Base-by-base conservation (phyloP, 2,329 filamentous ascomycete genomes). In the Curvularia eragrostidis region DNA sequence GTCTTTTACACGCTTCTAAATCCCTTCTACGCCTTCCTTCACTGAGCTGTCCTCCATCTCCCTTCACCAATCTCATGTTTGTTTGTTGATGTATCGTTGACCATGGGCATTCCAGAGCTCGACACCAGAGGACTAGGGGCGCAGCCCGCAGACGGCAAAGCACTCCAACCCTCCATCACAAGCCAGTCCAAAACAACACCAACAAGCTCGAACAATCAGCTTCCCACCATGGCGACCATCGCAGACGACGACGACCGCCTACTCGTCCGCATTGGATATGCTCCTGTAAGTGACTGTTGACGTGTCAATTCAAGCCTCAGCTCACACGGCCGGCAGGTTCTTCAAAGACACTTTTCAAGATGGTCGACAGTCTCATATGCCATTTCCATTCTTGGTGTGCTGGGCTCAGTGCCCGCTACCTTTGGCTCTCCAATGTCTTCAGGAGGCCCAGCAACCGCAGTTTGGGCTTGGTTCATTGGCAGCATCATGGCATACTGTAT, bases 331-430 rank as follows among this genome's bases (percentile, higher is more conserved):
- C 12, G 9, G 6, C 42, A 88, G 86, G 85, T 88, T 70, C 69
- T 89, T 24, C 80, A 80, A 64, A 80, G 87, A 52, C 85, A 89
- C 64, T 89, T 89, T 68, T 87, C 83, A 36, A 86, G 84, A 81
- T 88, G 85, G 85, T 88, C 85, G 3, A 88, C 86, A 2, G 78
- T 88, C 3, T 88, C 86, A 3, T 89, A 88, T 74, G 86, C 86
- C 24, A 87, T 89, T 59, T 88, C 86, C 10, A 87, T 89, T 59
- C 76, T 88, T 5, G 86, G 86, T 28, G 85, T 89, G 2, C 72
- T 89, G 1, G 86, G 86, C n/a, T 88, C 86, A 0, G 85, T 88
- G 0, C 86, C 86, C 26, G 85, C 86, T 19, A 88, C 85, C 1
- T 87, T 87, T 66, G 84, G 84, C 10, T 81, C 80, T 36, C 86